Evolutionary conservation across 192 early-diverging fungal genomes (phyloP).

Genomic region (Glomus cerebriforme): DNA sequence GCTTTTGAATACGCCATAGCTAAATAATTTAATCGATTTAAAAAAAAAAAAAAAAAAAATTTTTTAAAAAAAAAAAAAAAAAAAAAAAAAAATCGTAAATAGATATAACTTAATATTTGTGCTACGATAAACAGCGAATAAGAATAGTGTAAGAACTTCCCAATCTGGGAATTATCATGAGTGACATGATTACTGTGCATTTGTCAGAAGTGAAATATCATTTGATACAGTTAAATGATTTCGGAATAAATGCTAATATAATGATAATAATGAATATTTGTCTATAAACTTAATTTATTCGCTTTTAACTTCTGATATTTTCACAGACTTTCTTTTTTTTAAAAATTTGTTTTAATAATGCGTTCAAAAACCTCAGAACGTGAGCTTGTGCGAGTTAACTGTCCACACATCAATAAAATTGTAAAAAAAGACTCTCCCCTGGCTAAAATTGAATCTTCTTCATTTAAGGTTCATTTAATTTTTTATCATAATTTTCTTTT

Average conservation of each 20-base stretch:
- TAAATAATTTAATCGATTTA: neutral
- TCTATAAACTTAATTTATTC: too few relatives aligned
- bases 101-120: neutral
- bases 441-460: slow-evolving; percentile 3
- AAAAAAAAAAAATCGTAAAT: neutral
- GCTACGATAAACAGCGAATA: neutral
- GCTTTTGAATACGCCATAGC: slow-evolving; percentile 59
- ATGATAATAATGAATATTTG: too few relatives aligned
- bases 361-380: slow-evolving; percentile 1
- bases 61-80: neutral
- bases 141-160: too few relatives aligned
- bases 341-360: neutral
- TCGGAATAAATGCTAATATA: too few relatives aligned
- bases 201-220: too few relatives aligned
- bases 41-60: neutral
- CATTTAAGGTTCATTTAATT: slow-evolving; percentile 15
- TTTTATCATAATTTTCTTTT: neutral
- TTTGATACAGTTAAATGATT: too few relatives aligned
- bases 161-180: too few relatives aligned
- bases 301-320: neutral
- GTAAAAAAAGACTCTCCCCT: neutral
- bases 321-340: neutral
- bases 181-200: too few relatives aligned
- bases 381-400: neutral
- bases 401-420: slow-evolving; percentile 1